Evolutionary conservation across 148 eudicot species (phyloP), one percentile per base, ranked within the genome.

Genomic region (Diospyros kaki): DNA sequence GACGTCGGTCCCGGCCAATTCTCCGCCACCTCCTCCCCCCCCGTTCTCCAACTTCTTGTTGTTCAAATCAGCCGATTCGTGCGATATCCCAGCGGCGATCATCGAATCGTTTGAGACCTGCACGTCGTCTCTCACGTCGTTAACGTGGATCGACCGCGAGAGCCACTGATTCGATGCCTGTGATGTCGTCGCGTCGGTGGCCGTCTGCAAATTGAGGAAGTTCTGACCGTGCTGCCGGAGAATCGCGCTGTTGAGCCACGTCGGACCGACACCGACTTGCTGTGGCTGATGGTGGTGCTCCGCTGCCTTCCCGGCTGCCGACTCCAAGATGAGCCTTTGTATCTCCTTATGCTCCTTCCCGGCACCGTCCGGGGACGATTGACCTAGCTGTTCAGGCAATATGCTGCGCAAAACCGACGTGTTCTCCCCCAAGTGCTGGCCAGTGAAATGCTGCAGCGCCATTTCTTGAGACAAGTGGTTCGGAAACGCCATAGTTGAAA

Each of bases 221-320:
- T 67, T 74, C 69, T 66, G 79, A 64, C n/a, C 48, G 64, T 80
- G 83, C 28, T 71, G 78, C 66, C 76, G 72, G 11, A 77, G 74
- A 46, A 81, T 72, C 44, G 83, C 80, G 73, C 76, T 76, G 77
- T 68, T 81, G 58, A 81, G 83, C 83, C 83, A 81, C 68, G 75
- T 77, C 60, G 53, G 77, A 9, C 69, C 76, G n/a, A 78, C 81
- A 62, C 79, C 72, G 56, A 54, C 73, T 7, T 78, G 68, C 51
- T 69, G n/a, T 13, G 56, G 68, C 73, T 51, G n/a, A 72, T 58
- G 69, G 8, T 28, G 54, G 15, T 50, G 65, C 63, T 12, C 41
- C 77, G 76, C 45, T 73, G 81, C n/a, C 84, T 81, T 66, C 81
- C 83, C 28, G 83, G 85, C 87, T n/a, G 86, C 81, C 43, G 89